These are phyloP conservation scores for Aquilaria yunnanensis DNA, from an alignment of 345 rosid species.

Conservation along the genomic window DNA sequence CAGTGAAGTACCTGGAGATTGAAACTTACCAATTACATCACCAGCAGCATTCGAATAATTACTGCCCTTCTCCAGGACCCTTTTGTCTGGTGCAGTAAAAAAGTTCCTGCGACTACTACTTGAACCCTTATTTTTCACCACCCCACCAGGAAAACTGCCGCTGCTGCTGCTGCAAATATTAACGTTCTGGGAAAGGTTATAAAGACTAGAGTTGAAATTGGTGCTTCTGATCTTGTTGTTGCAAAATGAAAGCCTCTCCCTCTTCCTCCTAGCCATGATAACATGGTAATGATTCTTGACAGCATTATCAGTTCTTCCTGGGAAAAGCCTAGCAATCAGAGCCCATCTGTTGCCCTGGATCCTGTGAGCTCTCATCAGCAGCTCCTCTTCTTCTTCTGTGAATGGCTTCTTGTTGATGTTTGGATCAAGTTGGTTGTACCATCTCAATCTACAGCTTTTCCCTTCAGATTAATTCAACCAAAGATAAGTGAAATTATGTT, in stretches of 20 bases:
- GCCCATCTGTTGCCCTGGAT: constrained; percentile 67
- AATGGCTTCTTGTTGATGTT: constrained; percentile 51
- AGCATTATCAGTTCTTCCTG: constrained; percentile 61
- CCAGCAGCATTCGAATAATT: too few species aligned
- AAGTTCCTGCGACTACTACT: constrained; percentile 6
- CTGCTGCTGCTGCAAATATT: too few species aligned
- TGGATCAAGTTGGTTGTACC: constrained; percentile 69
- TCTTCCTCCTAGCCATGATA: constrained; percentile 46
- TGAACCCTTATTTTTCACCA: not conserved
- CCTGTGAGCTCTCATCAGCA: constrained; percentile 41
- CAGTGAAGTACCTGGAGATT: constrained; percentile 14
- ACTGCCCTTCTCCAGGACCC: too few species aligned
- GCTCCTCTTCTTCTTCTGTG: constrained; percentile 55
- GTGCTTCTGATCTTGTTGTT: constrained; percentile 4
- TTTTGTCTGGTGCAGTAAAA: not conserved
- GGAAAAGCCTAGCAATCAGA: constrained; percentile 40
- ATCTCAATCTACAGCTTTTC: constrained; percentile 67
- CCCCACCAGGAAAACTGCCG: not conserved
- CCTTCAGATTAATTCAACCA: constrained; percentile 20
- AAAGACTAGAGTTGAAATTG: constrained; percentile 4
- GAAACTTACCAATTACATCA: not conserved
- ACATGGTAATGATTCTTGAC: constrained; percentile 68
- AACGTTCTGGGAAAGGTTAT: not conserved
- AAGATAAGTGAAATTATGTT: not conserved
- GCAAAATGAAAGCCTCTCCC: constrained; percentile 25